Conservation (phyloP, 441 rosid genomes). For the Gossypium schwendimanii region DNA sequence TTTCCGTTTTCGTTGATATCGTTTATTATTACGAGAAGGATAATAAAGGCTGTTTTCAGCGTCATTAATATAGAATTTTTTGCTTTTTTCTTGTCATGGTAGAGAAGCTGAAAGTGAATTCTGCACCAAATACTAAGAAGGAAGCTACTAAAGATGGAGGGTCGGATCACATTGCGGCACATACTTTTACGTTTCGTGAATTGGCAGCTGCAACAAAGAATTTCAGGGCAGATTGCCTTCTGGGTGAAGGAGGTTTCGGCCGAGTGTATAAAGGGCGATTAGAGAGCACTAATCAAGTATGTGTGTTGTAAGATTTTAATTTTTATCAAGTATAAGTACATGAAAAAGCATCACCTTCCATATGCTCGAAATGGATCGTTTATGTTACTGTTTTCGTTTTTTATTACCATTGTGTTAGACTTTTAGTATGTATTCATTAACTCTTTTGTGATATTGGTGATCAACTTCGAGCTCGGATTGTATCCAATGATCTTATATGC, state of each 20-base stretch:
- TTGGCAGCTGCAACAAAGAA: slow-evolving; percentile 58
- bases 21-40: not conserved
- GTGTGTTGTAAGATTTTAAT: slow-evolving; percentile 11
- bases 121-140: slow-evolving; percentile 27
- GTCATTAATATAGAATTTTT: not conserved
- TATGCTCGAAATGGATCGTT: no score
- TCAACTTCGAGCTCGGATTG: not conserved
- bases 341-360: no score
- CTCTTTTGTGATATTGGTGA: not conserved
- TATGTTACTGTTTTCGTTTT: no score
- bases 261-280: slow-evolving; percentile 59
- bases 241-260: slow-evolving; percentile 72
- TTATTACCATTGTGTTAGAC: no score
- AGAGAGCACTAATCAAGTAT: slow-evolving; percentile 55
- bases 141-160: slow-evolving; percentile 34
- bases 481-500: no score
- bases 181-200: slow-evolving; percentile 57
- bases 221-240: slow-evolving; percentile 59
- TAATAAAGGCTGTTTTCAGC: not conserved
- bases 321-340: no score
- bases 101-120: slow-evolving; percentile 35
- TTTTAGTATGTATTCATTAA: no score
- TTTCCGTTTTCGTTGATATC: no score
- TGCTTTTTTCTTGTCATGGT: slow-evolving; percentile 13
- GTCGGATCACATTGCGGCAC: slow-evolving; percentile 49